Evolutionary conservation across 345 rosid species (phyloP).

Genomic region (Eucalyptus grandis): DNA sequence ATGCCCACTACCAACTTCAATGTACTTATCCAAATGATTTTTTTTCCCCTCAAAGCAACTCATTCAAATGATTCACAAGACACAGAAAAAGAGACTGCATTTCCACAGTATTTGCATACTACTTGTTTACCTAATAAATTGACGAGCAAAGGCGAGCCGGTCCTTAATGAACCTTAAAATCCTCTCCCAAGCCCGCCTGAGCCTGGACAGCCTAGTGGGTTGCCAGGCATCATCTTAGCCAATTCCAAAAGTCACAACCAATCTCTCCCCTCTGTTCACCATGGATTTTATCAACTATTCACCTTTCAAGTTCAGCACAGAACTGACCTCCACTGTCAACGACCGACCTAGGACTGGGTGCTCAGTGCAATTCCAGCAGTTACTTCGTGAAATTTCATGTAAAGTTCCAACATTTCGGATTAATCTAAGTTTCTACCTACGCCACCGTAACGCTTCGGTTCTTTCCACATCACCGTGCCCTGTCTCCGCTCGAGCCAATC

Average conservation of each 20-base stretch:
- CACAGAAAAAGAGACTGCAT: neutral
- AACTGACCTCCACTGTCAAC: neutral
- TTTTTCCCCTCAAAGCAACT: neutral
- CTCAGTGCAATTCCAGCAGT: neutral
- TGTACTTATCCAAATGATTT: neutral
- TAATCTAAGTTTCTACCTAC: neutral
- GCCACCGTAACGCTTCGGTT: neutral
- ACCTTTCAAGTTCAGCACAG: neutral
- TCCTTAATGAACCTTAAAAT: neutral
- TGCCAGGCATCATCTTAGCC: neutral
- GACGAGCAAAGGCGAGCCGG: neutral
- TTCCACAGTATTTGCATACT: neutral
- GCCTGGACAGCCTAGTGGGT: neutral
- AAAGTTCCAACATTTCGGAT: neutral
- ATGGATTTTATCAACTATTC: neutral
- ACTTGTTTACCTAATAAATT: neutral
- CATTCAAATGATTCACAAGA: neutral
- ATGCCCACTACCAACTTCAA: neutral
- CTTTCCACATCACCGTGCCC: neutral
- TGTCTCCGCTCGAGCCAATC: neutral
- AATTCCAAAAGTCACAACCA: neutral
- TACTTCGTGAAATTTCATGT: neutral
- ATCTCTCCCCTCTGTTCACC: neutral
- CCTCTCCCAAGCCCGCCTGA: neutral
- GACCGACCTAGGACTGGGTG: neutral